A percentile compares a stretch with the other conserved stretches of the same genome.
phyloP scores from a whole-genome alignment of 1,284 basidiomycete genomes.

The Cutaneotrichosporon cavernicola region DNA sequence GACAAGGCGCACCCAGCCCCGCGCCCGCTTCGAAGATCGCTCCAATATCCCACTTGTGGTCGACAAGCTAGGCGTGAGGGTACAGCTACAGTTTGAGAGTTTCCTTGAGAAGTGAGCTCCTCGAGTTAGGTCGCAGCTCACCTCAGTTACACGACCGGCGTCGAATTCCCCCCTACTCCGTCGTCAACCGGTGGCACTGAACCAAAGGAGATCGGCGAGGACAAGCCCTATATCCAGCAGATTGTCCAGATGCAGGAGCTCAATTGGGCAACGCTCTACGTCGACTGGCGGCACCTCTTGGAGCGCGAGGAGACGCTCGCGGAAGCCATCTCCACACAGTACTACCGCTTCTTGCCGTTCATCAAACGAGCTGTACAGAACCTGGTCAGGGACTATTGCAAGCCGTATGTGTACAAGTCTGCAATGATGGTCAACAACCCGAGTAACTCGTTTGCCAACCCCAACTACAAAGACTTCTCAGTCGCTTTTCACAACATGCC shows the following conservation, averaged over 20 bases:
- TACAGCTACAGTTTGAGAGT: conserved; percentile 82
- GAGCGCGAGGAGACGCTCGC: conserved; percentile 84
- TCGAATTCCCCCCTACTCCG: conserved; percentile 71
- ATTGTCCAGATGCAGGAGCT: conserved; percentile 90
- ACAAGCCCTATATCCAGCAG: conserved; percentile 78
- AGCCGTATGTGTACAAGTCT: conserved; percentile 91
- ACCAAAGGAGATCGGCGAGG: conserved; percentile 21
- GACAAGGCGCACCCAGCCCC: background rate
- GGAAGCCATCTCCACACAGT: conserved; percentile 86
- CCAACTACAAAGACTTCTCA: conserved; percentile 86
- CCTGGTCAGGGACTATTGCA: conserved; percentile 81
- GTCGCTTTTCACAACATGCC: conserved; percentile 97
- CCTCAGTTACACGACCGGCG: conserved; percentile 73
- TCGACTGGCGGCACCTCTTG: conserved; percentile 89
- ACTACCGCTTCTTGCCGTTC: conserved; percentile 95
- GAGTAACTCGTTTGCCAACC: conserved; percentile 32
- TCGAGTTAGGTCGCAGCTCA: conserved; percentile 39
- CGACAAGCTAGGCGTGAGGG: conserved; percentile 89
- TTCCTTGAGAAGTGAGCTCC: conserved; percentile 78
- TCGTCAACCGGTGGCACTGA: conserved; percentile 61
- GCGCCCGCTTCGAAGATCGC: conserved; percentile 38
- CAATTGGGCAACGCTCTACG: conserved; percentile 90
- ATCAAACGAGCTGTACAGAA: conserved; percentile 85
- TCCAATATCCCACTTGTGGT: conserved; percentile 78
- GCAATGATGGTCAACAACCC: conserved; percentile 53